Conservation (phyloP, 2,329 filamentous ascomycete genomes). For the Dothideomycetes sp. region DNA sequence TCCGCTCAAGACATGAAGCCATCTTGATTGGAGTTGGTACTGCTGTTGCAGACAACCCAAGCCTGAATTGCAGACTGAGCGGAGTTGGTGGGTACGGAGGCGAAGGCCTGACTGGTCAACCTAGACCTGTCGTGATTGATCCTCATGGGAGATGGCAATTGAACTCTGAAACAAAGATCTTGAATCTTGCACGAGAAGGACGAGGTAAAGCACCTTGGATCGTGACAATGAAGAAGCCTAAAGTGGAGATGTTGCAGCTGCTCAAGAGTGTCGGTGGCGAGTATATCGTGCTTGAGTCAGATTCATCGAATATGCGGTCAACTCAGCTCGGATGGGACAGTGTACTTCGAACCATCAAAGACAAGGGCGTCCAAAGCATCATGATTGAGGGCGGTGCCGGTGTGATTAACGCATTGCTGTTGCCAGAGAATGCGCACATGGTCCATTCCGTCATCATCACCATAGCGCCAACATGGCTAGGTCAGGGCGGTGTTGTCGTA, state of each 20-base stretch:
- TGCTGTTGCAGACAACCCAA: constrained; percentile 73
- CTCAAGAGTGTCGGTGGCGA: constrained; percentile 15
- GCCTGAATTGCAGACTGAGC: constrained; percentile 67
- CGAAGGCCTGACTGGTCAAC: constrained; percentile 48
- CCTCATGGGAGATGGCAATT: constrained; percentile 65
- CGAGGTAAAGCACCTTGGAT: constrained; percentile 65
- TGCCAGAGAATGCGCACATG: constrained; percentile 44
- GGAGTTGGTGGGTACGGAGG: constrained; percentile 47
- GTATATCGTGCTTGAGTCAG: constrained; percentile 11
- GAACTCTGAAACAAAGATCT: constrained; percentile 44
- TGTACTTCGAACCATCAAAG: constrained; percentile 48
- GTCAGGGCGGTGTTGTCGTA: constrained; percentile 68
- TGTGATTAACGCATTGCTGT: constrained; percentile 73
- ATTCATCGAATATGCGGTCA: background rate
- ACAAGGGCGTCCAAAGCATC: constrained; percentile 58
- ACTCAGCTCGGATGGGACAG: constrained; percentile 44
- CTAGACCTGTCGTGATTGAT: constrained; percentile 73
- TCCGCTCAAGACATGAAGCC: constrained; percentile 71
- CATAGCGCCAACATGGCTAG: constrained; percentile 83
- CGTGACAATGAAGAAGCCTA: constrained; percentile 39
- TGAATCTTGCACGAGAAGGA: constrained; percentile 52
- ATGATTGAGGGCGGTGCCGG: constrained; percentile 86
- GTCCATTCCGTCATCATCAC: constrained; percentile 77
- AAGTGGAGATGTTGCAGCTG: constrained; percentile 29
- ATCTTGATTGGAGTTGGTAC: constrained; percentile 81